These are phyloP conservation scores for Nicotiana paniculata DNA, from an alignment of 257 asterid genomes.

Conservation along the genomic window DNA sequence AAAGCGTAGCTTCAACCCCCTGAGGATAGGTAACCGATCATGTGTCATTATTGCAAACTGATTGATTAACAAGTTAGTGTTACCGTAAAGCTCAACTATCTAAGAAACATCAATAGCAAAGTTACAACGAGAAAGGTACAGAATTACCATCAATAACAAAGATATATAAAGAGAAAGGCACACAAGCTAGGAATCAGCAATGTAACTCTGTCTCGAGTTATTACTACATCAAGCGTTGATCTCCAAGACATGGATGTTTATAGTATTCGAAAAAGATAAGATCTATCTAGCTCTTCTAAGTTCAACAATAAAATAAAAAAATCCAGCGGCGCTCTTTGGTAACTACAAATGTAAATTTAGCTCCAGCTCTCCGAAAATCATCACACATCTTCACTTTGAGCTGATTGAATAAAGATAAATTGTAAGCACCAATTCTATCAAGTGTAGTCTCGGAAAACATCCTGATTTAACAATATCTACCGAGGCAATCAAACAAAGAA, in stretches of 20 bases:
- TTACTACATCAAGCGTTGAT: constrained; percentile 1
- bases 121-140: neutral
- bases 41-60: constrained; percentile 60
- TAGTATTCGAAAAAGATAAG: neutral
- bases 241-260: neutral
- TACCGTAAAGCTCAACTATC: neutral
- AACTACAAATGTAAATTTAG: constrained; percentile 16
- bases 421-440: constrained; percentile 26
- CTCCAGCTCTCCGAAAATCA: constrained; percentile 47
- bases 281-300: constrained; percentile 15
- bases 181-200: neutral
- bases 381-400: constrained; percentile 85
- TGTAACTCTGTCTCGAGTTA: neutral
- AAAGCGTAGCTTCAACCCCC: constrained; percentile 25
- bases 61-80: constrained; percentile 35
- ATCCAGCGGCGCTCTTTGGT: constrained; percentile 29
- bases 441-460: neutral
- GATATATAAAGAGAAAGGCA: neutral
- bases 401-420: constrained; percentile 50
- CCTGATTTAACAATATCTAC: neutral
- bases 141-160: neutral
- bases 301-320: constrained; percentile 12
- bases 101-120: neutral
- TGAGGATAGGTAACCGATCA: constrained; percentile 31
- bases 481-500: neutral